Evolutionary conservation across 1,139 yeast genomes (phyloP), one percentile per base, ranked within the genome.

Genomic region (Keqinozyma sinolaborantium): DNA sequence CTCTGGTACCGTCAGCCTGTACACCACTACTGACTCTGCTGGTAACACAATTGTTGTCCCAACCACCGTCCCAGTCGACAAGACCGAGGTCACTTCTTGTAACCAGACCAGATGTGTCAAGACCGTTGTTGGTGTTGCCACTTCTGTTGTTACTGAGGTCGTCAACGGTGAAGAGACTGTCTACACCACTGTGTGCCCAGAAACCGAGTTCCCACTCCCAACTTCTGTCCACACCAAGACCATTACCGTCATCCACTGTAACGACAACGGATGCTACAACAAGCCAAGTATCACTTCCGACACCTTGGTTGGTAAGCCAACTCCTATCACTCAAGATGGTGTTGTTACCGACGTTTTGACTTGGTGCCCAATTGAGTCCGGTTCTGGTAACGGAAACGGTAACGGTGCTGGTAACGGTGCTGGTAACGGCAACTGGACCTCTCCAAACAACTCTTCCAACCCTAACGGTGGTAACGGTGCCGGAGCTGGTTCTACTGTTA

Each of bases 181-280:
- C n/a, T n/a, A n/a, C n/a, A n/a, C n/a, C n/a, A n/a, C n/a, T n/a
- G n/a, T 40, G 58, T 38, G 29, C 31, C 29, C 39, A 28, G 19
- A 45, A 54, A 19, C 32, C 48, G 23, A 42, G 33, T 41, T 41
- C 50, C 23, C 39, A n/a, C n/a, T n/a, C n/a, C n/a, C n/a, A n/a
- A n/a, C n/a, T n/a, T n/a, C n/a, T 37, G 34, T 40, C 30, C 42
- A 48, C 44, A 47, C 40, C 14, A 48, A 56, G 33, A 46, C 58
- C 31, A 25, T 40, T 23, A 48, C 79, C 50, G 58, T 72, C 56
- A 71, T 77, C 39, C 63, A 70, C 33, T 74, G 80, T 58, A 41
- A 50, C 25, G 53, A 58, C 44, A 34, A 58, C 51, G 47, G 44
- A 36, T 65, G 70, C 48, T 27, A 45, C 19, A 40, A 43, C 28